Percentiles rank a stretch among this genome's conserved stretches.
Conservation (phyloP, 495 filamentous ascomycete genomes). For the Lasiosphaeria ovina region DNA sequence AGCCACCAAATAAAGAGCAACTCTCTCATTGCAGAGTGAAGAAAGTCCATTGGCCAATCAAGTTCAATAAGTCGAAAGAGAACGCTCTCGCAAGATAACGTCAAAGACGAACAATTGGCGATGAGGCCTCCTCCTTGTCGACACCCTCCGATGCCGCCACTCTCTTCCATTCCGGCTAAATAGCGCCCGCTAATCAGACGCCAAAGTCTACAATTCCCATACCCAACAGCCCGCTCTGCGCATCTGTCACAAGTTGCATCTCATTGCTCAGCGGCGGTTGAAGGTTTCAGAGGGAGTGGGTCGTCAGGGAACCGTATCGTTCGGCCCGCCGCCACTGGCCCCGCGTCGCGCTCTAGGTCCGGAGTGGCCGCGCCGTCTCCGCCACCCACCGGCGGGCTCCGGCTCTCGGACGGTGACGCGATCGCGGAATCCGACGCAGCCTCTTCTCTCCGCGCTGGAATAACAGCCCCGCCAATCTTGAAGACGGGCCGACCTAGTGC, state of each 20-base stretch:
- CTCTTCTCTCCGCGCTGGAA: slow-evolving; percentile 14
- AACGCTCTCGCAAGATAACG: too few relatives aligned
- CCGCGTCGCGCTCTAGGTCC: background rate
- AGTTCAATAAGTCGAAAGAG: too few relatives aligned
- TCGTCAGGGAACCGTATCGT: slow-evolving; percentile 50
- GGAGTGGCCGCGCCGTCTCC: background rate
- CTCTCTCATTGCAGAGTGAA: too few relatives aligned
- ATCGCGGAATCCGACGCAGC: too few relatives aligned
- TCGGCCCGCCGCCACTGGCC: slow-evolving; percentile 13
- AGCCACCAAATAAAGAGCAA: too few relatives aligned
- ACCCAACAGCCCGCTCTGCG: background rate
- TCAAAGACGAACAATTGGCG: background rate
- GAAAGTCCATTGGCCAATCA: too few relatives aligned
- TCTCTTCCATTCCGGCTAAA: slow-evolving; percentile 12
- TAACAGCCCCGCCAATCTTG: slow-evolving; percentile 44
- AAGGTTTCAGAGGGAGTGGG: background rate
- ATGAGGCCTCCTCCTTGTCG: background rate
- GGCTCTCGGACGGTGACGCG: background rate
- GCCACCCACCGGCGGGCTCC: background rate
- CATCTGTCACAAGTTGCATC: background rate
- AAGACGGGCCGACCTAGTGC: slow-evolving; percentile 39
- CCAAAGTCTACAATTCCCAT: slow-evolving; percentile 28
- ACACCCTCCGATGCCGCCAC: background rate
- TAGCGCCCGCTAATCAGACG: background rate
- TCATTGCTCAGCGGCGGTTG: slow-evolving; percentile 5